These are phyloP conservation scores for Juncus effusus DNA, from an alignment of 176 grass and related monocot species.

Conservation along the genomic window DNA sequence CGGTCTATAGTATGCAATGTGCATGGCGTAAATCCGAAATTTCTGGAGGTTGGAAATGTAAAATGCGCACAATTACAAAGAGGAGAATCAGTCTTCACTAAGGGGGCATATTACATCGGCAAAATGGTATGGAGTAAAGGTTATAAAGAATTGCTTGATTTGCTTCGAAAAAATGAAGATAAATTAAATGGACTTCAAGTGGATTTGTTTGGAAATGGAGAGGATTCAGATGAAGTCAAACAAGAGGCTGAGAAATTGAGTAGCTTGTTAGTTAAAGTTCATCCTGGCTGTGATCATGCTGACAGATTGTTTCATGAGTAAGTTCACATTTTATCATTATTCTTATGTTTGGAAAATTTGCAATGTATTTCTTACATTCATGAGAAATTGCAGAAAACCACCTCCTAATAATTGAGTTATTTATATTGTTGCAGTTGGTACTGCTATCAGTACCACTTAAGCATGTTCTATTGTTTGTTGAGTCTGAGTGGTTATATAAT, in stretches of 20 bases:
- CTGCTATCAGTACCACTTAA: no score
- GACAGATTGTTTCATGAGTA: constrained; percentile 86
- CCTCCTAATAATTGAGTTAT: no score
- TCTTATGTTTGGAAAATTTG: constrained; percentile 19
- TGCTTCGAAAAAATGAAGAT: constrained; percentile 71
- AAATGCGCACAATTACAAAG: constrained; percentile 67
- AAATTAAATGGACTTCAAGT: constrained; percentile 62
- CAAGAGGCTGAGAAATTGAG: constrained; percentile 55
- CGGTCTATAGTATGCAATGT: constrained; percentile 89
- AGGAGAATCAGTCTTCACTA: constrained; percentile 67
- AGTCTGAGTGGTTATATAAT: no score
- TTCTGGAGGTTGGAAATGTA: constrained; percentile 78
- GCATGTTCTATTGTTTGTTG: no score
- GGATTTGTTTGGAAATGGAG: constrained; percentile 88
- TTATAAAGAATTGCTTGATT: constrained; percentile 78
- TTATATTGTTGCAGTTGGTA: no score
- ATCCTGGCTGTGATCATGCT: constrained; percentile 83
- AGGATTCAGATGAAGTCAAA: constrained; percentile 68
- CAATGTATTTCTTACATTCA: background rate
- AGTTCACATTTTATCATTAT: constrained; percentile 27
- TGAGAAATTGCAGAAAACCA: no score
- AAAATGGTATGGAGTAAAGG: constrained; percentile 99
- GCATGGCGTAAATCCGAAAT: constrained; percentile 96
- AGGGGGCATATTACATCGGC: constrained; percentile 83
- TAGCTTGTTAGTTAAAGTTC: constrained; percentile 55